phyloP scores from a whole-genome alignment of 2,329 filamentous ascomycete genomes.

The Cryphonectria radicalis region DNA sequence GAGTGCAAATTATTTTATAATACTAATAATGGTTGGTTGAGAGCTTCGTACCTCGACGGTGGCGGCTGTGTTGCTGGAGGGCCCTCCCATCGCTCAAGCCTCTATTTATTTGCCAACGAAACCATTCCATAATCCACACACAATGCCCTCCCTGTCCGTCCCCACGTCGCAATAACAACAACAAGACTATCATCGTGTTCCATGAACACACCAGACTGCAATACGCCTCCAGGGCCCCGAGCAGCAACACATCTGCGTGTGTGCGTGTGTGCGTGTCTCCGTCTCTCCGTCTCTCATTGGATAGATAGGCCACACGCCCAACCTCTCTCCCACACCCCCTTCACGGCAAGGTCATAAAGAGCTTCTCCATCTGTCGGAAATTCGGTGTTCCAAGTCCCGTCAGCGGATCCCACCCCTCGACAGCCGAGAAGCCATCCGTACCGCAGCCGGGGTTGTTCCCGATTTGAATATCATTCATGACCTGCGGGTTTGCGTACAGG shows the following conservation, averaged over 20 bases:
- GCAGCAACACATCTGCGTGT: no score
- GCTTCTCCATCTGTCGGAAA: conserved; percentile 4
- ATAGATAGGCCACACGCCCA: no score
- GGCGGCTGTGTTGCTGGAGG: background rate
- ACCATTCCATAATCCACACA: no score
- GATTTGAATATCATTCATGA: conserved; percentile 19
- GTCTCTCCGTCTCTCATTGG: no score
- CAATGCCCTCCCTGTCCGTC: no score
- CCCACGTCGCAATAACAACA: no score
- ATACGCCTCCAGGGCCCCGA: no score
- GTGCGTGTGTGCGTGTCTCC: no score
- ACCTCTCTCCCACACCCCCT: background rate
- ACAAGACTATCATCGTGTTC: no score
- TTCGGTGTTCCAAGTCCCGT: conserved; percentile 18
- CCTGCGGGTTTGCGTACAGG: conserved; percentile 34
- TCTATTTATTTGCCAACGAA: no score
- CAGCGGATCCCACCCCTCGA: conserved; percentile 17
- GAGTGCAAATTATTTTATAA: background rate
- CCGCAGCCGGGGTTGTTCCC: conserved; percentile 19
- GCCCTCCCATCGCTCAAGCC: background rate
- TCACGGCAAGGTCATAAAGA: conserved; percentile 17
- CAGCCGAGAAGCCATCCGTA: conserved; percentile 14
- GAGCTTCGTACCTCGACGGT: background rate
- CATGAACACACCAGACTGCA: no score
- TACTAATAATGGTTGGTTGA: background rate